Percentiles rank a stretch among this genome's conserved stretches.
Evolutionary conservation across 2,329 filamentous ascomycete species (phyloP).

Genomic region (Akanthomyces uredinophilus): DNA sequence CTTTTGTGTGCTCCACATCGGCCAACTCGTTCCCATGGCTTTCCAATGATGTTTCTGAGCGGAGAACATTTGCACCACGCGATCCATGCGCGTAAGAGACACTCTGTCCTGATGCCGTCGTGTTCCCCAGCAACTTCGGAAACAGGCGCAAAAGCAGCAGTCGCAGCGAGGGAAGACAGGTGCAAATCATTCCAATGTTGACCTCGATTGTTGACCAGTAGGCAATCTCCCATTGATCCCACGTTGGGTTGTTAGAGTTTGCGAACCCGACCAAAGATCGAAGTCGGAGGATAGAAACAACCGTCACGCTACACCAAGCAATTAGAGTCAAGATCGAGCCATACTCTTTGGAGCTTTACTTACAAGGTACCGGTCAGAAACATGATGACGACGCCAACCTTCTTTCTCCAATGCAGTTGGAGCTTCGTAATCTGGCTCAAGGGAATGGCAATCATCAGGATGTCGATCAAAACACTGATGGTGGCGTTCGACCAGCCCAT

Average conservation of each 20-base stretch:
- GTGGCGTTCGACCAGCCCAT: slow-evolving; percentile 47
- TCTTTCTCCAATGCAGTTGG: slow-evolving; percentile 43
- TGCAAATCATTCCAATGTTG: slow-evolving; percentile 22
- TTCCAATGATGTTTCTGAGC: not conserved
- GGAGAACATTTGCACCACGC: not conserved
- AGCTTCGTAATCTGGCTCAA: slow-evolving; percentile 39
- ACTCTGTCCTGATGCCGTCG: not conserved
- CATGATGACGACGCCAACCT: slow-evolving; percentile 44
- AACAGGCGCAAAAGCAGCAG: slow-evolving; percentile 19
- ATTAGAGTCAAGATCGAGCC: not conserved
- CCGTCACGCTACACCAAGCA: slow-evolving; percentile 16
- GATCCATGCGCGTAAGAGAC: not conserved
- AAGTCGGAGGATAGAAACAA: slow-evolving; percentile 21
- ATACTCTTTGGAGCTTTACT: slow-evolving; percentile 17
- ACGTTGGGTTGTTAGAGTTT: slow-evolving; percentile 19
- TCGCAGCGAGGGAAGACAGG: slow-evolving; percentile 21
- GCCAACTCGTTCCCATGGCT: not conserved
- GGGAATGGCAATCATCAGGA: slow-evolving; percentile 48
- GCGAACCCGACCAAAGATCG: slow-evolving; percentile 18
- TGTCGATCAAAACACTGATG: slow-evolving; percentile 48
- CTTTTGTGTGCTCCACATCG: not conserved
- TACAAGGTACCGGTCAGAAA: slow-evolving; percentile 46
- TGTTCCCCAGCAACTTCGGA: slow-evolving; percentile 17
- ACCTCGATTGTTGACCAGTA: slow-evolving; percentile 23
- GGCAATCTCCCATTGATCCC: slow-evolving; percentile 17